Base-by-base conservation (phyloP, 305 asterid genomes). In the Coffea humblotiana region DNA sequence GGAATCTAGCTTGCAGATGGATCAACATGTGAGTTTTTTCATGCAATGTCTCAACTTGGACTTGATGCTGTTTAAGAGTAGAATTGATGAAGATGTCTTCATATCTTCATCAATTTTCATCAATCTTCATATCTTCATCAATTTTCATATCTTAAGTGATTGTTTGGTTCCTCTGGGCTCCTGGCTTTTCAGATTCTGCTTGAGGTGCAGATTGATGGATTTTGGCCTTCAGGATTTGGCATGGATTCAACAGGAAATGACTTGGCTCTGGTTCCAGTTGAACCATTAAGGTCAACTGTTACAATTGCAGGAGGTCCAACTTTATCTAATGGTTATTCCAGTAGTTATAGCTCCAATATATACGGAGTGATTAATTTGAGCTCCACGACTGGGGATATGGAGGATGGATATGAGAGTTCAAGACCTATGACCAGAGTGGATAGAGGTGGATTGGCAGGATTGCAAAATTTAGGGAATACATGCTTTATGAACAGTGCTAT, bases 401-500 rank as follows among this genome's bases (percentile, higher is more conserved):
- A 92, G 73, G 92, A 92, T 86, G 94, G 88, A 78, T 82, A 73
- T 84, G 92, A 91, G 54, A 83, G 76, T 84, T 80, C 82, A 48
- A 91, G 85, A 85, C 80, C 84, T 47, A 78, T 79, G 70, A 78
- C 88, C 21, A 89, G 88, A 86, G 90, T 88, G 69, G 97, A 89
- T 18, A 84, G 82, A 77, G 92, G 94, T 82, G 99, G 99, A 76
- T 85, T 95, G 87, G 97, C 95, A 63, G 99, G 99, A 80, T 77
- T 96, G 90, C 97, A 91, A 75, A 96, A 96, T 86, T 84, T 96
- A 87, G 99, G 99, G 76, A 95, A 95, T 84, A 95, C 98, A 67
- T 94, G 98, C 91, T 94, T 94, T 88, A 94, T 94, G 98, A 94
- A 94, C 81, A 94, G 98, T 87, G 82, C 98, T 71, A 86, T 95